Conservation (phyloP, 306 rosid genomes). For the Quercus agrifolia region DNA sequence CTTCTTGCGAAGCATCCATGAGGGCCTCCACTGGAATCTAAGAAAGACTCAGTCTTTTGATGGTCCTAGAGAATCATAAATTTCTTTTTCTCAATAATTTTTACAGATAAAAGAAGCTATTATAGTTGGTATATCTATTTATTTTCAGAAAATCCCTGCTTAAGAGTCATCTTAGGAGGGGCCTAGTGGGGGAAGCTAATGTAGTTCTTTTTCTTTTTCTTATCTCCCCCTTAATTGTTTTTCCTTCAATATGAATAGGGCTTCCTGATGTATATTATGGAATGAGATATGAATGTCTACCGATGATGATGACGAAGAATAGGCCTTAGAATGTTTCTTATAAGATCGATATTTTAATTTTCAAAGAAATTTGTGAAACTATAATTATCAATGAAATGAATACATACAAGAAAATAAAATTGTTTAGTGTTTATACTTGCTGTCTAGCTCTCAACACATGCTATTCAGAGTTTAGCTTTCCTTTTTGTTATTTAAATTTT, state of each 20-base stretch:
- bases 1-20: constrained; percentile 86
- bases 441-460: neutral
- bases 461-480: neutral
- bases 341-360: neutral
- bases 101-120: neutral
- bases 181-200: neutral
- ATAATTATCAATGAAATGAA: neutral
- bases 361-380: neutral
- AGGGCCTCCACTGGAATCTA: constrained; percentile 96
- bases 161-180: neutral
- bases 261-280: neutral
- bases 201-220: neutral
- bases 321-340: neutral
- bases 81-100: neutral
- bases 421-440: neutral
- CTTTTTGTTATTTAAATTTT: neutral
- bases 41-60: constrained; percentile 78
- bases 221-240: neutral
- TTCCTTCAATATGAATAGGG: neutral
- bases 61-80: constrained; percentile 65
- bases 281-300: neutral
- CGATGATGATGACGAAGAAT: neutral
- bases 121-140: neutral
- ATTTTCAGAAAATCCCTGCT: neutral
- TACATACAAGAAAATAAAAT: neutral